Percentiles rank a stretch among this genome's conserved stretches.
phyloP scores from a whole-genome alignment of 2,329 filamentous ascomycete species.

The Acrocalymma vagum region DNA sequence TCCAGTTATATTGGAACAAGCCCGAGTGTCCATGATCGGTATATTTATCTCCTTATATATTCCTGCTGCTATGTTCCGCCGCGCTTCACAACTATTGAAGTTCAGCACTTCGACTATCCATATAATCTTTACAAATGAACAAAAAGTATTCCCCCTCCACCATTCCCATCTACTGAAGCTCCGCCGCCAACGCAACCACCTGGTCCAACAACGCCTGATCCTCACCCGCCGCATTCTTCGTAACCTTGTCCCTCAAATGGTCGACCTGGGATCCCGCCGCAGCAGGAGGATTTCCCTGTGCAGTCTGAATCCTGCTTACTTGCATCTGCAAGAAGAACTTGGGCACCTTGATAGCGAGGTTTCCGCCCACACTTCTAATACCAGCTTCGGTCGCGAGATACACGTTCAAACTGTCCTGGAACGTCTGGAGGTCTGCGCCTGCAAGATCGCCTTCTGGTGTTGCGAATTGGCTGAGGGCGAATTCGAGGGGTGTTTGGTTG shows the following conservation, averaged over 20 bases:
- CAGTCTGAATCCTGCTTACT: slow-evolving; percentile 66
- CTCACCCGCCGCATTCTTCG: slow-evolving; percentile 63
- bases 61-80: too few relatives aligned
- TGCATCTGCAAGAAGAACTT: slow-evolving; percentile 71
- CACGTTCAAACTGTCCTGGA: slow-evolving; percentile 63
- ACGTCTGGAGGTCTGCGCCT: slow-evolving; percentile 58
- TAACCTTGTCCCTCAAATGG: slow-evolving; percentile 66
- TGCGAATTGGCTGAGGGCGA: slow-evolving; percentile 63
- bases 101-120: too few relatives aligned
- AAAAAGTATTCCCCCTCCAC: too few relatives aligned
- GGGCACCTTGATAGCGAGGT: slow-evolving; percentile 66
- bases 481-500: slow-evolving; percentile 58
- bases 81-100: too few relatives aligned
- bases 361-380: slow-evolving; percentile 62
- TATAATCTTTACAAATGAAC: too few relatives aligned
- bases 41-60: too few relatives aligned
- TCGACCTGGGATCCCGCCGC: slow-evolving; percentile 64
- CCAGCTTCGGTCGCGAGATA: slow-evolving; percentile 69
- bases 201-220: slow-evolving; percentile 60
- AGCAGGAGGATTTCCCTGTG: slow-evolving; percentile 63
- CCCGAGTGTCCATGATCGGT: too few relatives aligned
- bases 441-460: slow-evolving; percentile 61
- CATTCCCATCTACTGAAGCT: slow-evolving; percentile 28
- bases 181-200: slow-evolving; percentile 51
- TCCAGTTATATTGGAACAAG: too few relatives aligned